Percentiles rank a stretch among this genome's conserved stretches.
Conservation (phyloP, 208 protist species). For the Leishmania tarentolae region DNA sequence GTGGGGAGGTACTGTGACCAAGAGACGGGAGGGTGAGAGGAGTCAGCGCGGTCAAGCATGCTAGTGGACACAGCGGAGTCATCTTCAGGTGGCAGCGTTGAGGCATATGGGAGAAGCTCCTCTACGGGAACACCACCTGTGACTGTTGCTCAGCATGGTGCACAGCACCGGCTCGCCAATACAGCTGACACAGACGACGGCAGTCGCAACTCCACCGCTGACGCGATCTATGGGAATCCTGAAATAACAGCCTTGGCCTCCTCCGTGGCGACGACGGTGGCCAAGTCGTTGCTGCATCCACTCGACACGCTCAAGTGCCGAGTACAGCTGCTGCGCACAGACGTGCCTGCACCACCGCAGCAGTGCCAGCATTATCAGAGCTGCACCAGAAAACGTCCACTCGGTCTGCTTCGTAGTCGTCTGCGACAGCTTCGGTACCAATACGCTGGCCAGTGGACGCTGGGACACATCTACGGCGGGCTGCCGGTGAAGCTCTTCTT, state of each 20-base stretch:
- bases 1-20: too few relatives aligned
- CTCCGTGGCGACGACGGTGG: slow-evolving; percentile 46
- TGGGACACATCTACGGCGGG: slow-evolving; percentile 67
- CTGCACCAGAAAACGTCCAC: not conserved
- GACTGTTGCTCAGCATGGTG: not conserved
- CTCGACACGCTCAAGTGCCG: slow-evolving; percentile 88
- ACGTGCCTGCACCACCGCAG: not conserved
- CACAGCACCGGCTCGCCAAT: not conserved
- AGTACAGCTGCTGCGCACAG: slow-evolving; percentile 50
- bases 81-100: not conserved
- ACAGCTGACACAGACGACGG: too few relatives aligned
- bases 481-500: slow-evolving; percentile 72
- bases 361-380: not conserved
- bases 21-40: not conserved
- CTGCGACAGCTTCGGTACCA: slow-evolving; percentile 33
- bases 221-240: slow-evolving; percentile 10
- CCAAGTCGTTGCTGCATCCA: slow-evolving; percentile 81
- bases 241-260: slow-evolving; percentile 48
- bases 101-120: not conserved
- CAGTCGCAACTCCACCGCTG: not conserved
- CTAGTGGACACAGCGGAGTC: slow-evolving; percentile 1
- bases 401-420: slow-evolving; percentile 7
- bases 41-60: not conserved
- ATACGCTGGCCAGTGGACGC: slow-evolving; percentile 67
- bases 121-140: not conserved